These are phyloP conservation scores for Geotrichum reessii DNA, from an alignment of 1,139 yeast genomes.

Conservation along the genomic window DNA sequence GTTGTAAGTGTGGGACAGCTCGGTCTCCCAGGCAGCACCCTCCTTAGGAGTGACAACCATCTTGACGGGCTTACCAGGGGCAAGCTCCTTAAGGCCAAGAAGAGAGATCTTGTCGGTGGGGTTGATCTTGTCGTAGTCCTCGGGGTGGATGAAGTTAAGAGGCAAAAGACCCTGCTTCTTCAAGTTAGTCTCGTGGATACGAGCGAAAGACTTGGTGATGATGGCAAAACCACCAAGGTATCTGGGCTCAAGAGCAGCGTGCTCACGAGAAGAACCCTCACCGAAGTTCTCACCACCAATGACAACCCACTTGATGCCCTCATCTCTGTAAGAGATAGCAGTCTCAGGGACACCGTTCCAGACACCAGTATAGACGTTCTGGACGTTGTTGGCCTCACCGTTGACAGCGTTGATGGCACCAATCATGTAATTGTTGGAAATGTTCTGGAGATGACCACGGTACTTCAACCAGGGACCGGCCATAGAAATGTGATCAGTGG, in stretches of 20 bases:
- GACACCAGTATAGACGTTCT: no score
- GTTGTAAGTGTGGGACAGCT: no score
- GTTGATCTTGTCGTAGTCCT: constrained; percentile 90
- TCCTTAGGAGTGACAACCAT: no score
- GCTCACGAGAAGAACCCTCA: constrained; percentile 99
- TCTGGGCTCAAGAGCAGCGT: constrained; percentile 99
- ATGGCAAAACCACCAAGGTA: constrained; percentile 97
- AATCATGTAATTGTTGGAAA: constrained; percentile 87
- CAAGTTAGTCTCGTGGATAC: constrained; percentile 92
- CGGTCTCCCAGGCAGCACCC: no score
- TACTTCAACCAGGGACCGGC: constrained; percentile 99
- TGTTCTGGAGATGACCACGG: constrained; percentile 95
- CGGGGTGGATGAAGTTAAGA: constrained; percentile 81
- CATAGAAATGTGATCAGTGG: constrained; percentile 97
- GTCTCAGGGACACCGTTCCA: no score
- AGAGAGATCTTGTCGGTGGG: constrained; percentile 87
- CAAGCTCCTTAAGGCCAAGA: no score
- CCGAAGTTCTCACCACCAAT: constrained; percentile 99
- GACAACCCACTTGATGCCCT: constrained; percentile 89
- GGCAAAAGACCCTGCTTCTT: constrained; percentile 98
- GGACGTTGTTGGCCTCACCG: constrained; percentile 76
- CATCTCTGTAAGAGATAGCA: constrained; percentile 82
- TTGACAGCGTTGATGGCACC: constrained; percentile 93
- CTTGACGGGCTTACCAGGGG: no score
- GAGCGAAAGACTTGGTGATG: constrained; percentile 95